Base-by-base conservation (phyloP, 768 basidiomycete species). In the Lentinula sp. region DNA sequence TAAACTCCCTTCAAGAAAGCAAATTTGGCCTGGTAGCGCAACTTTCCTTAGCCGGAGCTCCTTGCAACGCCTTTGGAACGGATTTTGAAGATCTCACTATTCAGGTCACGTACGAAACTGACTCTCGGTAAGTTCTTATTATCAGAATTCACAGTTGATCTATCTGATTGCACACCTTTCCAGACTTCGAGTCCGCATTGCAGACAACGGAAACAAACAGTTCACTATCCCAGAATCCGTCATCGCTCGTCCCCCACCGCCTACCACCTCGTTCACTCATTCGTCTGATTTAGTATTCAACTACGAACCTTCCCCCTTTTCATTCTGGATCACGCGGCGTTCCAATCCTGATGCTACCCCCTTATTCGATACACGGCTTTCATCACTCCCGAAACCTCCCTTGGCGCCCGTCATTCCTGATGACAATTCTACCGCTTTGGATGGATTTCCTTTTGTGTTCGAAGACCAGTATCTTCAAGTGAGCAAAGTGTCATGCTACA, bases 401-500 rank as follows among this genome's bases (percentile, higher is more conserved):
- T 82, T 84, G 37, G 73, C 81, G n/a, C 78, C 87, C 10, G 74
- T 81, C n/a, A 79, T 83, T 42, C 36, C 77, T 0, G 71, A 69
- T 7, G 84, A 85, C 62, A 77, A 78, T 52, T 79, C 76, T 4
- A 85, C 85, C 0, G 79, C 81, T 2, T 74, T 91, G 16, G 77
- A 85, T 59, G 85, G 80, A 0, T 88, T 90, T 61, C 82, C 85
- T 0, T 74, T 93, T 10, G 81, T 93, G 12, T 92, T 92, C 66
- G 90, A 92, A 65, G 84, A 92, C 63, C 87, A 87, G 66, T 92
- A 91, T 68, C 78, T 93, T 20, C 88, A 91, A 79, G 83, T 84
- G 60, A 53, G 62, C 35, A 23, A 35, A 8, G 8, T 20, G 1
- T 51, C 35, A n/a, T n/a, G 18, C 6, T 10, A 6, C 57, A 18